These are phyloP conservation scores for Clonostachys byssicola DNA, from an alignment of 2,329 filamentous ascomycete genomes.

Conservation along the genomic window DNA sequence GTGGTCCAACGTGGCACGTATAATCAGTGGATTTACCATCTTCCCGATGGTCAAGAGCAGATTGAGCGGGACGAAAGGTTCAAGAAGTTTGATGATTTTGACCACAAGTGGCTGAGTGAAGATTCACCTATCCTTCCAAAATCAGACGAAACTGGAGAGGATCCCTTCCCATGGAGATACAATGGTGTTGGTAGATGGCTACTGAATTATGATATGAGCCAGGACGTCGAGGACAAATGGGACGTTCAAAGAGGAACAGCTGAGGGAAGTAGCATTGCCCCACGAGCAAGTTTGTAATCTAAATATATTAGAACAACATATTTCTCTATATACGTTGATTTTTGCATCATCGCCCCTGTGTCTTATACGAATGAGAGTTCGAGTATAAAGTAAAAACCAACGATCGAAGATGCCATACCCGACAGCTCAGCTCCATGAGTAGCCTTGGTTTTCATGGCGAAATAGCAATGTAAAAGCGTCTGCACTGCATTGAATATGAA, in stretches of 20 bases:
- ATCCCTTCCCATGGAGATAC: conserved; percentile 34
- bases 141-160: conserved; percentile 25
- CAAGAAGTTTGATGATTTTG: conserved; percentile 19
- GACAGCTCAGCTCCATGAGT: too few relatives aligned
- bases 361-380: too few relatives aligned
- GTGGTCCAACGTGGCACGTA: conserved; percentile 56
- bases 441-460: too few relatives aligned
- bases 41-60: conserved; percentile 55
- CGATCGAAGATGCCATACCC: too few relatives aligned
- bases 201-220: conserved; percentile 30
- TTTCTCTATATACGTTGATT: too few relatives aligned
- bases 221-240: conserved; percentile 28
- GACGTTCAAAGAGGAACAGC: not conserved
- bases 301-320: too few relatives aligned
- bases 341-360: too few relatives aligned
- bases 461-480: too few relatives aligned
- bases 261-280: too few relatives aligned
- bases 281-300: too few relatives aligned
- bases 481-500: too few relatives aligned
- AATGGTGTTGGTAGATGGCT: conserved; percentile 32
- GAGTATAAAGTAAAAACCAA: too few relatives aligned
- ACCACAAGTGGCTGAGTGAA: conserved; percentile 19
- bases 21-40: conserved; percentile 58
- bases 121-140: conserved; percentile 9
- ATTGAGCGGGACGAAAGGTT: conserved; percentile 40